Evolutionary conservation across 2,329 filamentous ascomycete species (phyloP), one percentile per base, ranked within the genome.

Genomic region (Monosporascus sp.): DNA sequence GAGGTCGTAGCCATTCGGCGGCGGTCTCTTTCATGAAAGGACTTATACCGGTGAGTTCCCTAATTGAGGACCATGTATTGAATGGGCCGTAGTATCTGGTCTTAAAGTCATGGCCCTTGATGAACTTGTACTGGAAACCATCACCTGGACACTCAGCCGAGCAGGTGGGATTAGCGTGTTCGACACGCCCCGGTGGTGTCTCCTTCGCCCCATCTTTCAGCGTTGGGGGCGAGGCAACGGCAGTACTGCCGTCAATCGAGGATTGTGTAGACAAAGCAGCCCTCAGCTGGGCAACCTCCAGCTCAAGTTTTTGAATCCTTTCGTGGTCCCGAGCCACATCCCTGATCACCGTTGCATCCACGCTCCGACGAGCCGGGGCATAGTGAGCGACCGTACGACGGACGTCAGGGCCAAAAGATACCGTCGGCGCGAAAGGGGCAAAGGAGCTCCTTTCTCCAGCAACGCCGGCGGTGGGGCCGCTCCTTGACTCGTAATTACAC

Each of bases 1-100:
- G 75, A 7, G 81, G 81, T 49, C 77, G 75, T 51, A 84, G 72
- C 79, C 81, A 83, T 63, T 83, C 79, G 50, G 83, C 79, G 9
- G 81, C 80, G 1, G 80, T 83, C 68, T 84, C 80, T 58, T 77
- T 79, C 81, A 84, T 84, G 54, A 84, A 84, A 15, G 79, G 77
- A 46, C 75, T 79, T 46, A 84, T 71, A 2, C 81, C 81, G 2
- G 78, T 59, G 56, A 76, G 70, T 54, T 83, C 80, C 48, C 78
- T 76, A 61, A 84, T 81, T 11, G 81, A 81, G 68, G 82, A 79
- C 68, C 77, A 83, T 45, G 80, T 79, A 58, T 82, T 84, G 64
- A 83, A 78, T 3, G 80, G 80, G 2, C 81, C 80, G 60, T 79
- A 82, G 63, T 83, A 84, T 57, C 80, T 75, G 3, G 79, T 82